Evolutionary conservation across 2,329 filamentous ascomycete species (phyloP), one percentile per base, ranked within the genome.

Genomic region (Grosmannia penicillata): DNA sequence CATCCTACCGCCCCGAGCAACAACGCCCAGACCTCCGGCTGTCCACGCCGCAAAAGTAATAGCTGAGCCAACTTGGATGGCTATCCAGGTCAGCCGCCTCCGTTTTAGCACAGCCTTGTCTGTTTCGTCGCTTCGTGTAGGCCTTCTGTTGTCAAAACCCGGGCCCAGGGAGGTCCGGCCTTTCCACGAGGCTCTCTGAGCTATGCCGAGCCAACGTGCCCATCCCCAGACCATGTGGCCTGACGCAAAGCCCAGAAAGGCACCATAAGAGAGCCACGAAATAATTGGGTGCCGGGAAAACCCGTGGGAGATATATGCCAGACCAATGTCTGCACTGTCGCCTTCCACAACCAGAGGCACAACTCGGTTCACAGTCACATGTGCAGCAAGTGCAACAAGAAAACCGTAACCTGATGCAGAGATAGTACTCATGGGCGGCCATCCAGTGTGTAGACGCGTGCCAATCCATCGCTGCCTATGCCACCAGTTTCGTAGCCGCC

Each of bases 171-270:
- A 41, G 26, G 50, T 57, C 62, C 53, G 65, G 53, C 49, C 58
- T 54, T 49, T 62, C 61, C 56, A 73, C 49, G 56, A 69, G 45
- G 62, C 64, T 2, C 66, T 64, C 17, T 79, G 78, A 36, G 76
- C 66, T 33, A 71, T 63, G 0, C 75, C 75, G 43, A 87, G 61
- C 82, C 84, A 95, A 56, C 75, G 80, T n/a, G 84, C 82, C 59
- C 75, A 74, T 3, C 87, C 87, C 74, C 85, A 93, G 8, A 82
- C 72, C 55, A 87, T 76, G 60, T 95, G 87, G 43, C 77, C 82
- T 19, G 72, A 76, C 0, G 76, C 81, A 0, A 78, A 59, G 14
- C 62, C 63, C 7, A 94, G 62, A 35, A 95, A 63, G 2, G 75
- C 68, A 1, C 63, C 51, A 55, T 93, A 94, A 1, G 80, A 78